These are phyloP conservation scores for Crepidotus variabilis DNA, from an alignment of 768 basidiomycete genomes.

Conservation along the genomic window DNA sequence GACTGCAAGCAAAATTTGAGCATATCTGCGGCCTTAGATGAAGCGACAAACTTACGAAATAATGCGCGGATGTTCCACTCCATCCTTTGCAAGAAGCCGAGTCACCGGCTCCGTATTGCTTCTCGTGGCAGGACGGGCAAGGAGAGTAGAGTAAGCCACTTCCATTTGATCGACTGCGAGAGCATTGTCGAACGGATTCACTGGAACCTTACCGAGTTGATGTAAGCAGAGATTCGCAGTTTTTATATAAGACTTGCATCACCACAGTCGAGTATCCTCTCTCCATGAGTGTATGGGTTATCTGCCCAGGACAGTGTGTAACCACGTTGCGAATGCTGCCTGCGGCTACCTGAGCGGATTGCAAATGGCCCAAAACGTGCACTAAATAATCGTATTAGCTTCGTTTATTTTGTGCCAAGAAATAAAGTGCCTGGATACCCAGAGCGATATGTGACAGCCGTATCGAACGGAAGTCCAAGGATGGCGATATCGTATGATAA, in stretches of 20 bases:
- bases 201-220: conserved; percentile 45
- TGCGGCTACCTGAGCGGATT: conserved; percentile 75
- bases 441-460: conserved; percentile 57
- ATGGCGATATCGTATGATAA: conserved; percentile 70
- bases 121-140: conserved; percentile 46
- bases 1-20: conserved; percentile 30
- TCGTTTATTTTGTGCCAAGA: background rate
- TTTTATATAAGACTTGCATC: conserved; percentile 49
- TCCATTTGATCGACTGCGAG: conserved; percentile 86
- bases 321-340: conserved; percentile 52
- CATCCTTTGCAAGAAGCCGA: conserved; percentile 47
- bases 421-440: conserved; percentile 28
- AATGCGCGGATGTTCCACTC: conserved; percentile 68
- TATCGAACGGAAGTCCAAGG: conserved; percentile 80
- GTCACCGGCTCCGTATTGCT: conserved; percentile 36
- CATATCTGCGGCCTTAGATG: background rate
- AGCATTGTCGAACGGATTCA: conserved; percentile 77
- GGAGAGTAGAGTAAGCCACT: conserved; percentile 74
- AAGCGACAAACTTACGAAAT: conserved; percentile 39
- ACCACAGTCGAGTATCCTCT: conserved; percentile 76
- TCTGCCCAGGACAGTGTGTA: conserved; percentile 72
- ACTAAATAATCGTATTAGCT: conserved; percentile 28
- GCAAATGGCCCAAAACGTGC: conserved; percentile 87
- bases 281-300: conserved; percentile 58
- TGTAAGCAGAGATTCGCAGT: background rate